Percentiles rank a stretch among this genome's conserved stretches.
phyloP scores from a whole-genome alignment of 2,329 filamentous ascomycete species.

The Amesomyces nigricolor region DNA sequence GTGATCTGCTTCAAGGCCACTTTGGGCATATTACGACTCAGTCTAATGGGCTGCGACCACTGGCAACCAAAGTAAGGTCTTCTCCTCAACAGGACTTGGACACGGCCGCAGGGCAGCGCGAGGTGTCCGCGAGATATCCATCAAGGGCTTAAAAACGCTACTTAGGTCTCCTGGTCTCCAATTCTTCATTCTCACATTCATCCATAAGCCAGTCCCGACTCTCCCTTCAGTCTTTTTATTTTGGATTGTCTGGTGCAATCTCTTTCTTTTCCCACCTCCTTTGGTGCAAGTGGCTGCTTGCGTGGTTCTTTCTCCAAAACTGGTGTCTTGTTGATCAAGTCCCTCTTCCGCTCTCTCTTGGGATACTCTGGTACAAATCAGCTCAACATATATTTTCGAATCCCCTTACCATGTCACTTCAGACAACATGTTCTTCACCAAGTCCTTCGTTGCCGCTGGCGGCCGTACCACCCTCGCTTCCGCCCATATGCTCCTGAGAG shows the following conservation, averaged over 20 bases:
- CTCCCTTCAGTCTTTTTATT: conserved; percentile 31
- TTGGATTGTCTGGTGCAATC: conserved; percentile 40
- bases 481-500: conserved; percentile 71
- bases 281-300: conserved; percentile 11
- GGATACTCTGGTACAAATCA: conserved; percentile 23
- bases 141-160: conserved; percentile 15
- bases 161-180: conserved; percentile 17
- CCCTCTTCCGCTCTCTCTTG: conserved; percentile 23
- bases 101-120: conserved; percentile 1
- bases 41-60: neutral
- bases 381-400: conserved; percentile 36
- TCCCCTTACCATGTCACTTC: conserved; percentile 28
- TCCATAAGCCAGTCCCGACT: conserved; percentile 20
- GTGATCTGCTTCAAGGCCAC: no score
- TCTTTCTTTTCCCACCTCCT: conserved; percentile 31
- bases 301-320: conserved; percentile 1
- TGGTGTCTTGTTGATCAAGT: conserved; percentile 26
- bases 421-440: conserved; percentile 46
- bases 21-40: conserved; percentile 2
- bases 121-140: neutral
- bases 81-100: neutral
- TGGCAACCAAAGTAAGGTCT: neutral
- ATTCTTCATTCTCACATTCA: conserved; percentile 26
- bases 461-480: conserved; percentile 55
- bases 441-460: conserved; percentile 44